Percentiles rank a stretch among this genome's conserved stretches.
Conservation (phyloP, 1,139 yeast species). For the Suhomyces bribrorum region DNA sequence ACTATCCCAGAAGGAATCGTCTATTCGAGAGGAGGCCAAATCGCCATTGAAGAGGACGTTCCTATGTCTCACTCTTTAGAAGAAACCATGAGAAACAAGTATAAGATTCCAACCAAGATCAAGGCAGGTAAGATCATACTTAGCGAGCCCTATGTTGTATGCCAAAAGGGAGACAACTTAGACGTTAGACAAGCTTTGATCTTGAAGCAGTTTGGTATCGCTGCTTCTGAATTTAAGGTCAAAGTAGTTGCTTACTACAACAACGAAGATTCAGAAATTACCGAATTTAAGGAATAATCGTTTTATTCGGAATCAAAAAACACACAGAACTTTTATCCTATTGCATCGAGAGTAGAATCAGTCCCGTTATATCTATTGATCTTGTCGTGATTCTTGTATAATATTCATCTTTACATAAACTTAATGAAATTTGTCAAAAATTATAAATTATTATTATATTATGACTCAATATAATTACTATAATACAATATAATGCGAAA, state of each 20-base stretch:
- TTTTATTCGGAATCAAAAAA: neutral
- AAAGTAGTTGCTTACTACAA: slow-evolving; percentile 75
- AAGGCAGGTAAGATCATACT: slow-evolving; percentile 84
- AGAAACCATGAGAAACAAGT: slow-evolving; percentile 83
- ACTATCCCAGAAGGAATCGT: slow-evolving; percentile 86
- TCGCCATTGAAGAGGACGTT: slow-evolving; percentile 87
- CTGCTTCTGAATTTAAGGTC: slow-evolving; percentile 88
- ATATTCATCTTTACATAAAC: slow-evolving; percentile 5
- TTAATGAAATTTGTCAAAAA: slow-evolving; percentile 3
- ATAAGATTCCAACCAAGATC: slow-evolving; percentile 88
- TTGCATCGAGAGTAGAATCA: slow-evolving; percentile 3
- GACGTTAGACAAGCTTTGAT: slow-evolving; percentile 92
- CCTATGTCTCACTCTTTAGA: slow-evolving; percentile 96
- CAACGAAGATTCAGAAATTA: slow-evolving; percentile 46
- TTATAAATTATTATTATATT: neutral
- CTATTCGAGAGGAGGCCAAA: slow-evolving; percentile 93
- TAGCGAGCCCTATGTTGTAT: slow-evolving; percentile 75
- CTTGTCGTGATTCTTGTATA: slow-evolving; percentile 9
- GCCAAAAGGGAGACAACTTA: slow-evolving; percentile 74
- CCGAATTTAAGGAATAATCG: slow-evolving; percentile 20
- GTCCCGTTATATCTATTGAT: neutral
- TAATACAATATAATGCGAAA: slow-evolving; percentile 1
- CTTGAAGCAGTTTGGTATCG: slow-evolving; percentile 92
- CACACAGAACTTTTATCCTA: neutral
- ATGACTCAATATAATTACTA: neutral